Evolutionary conservation across 768 basidiomycete genomes (phyloP), one percentile per base, ranked within the genome.

Genomic region (Dentipellis fragilis): DNA sequence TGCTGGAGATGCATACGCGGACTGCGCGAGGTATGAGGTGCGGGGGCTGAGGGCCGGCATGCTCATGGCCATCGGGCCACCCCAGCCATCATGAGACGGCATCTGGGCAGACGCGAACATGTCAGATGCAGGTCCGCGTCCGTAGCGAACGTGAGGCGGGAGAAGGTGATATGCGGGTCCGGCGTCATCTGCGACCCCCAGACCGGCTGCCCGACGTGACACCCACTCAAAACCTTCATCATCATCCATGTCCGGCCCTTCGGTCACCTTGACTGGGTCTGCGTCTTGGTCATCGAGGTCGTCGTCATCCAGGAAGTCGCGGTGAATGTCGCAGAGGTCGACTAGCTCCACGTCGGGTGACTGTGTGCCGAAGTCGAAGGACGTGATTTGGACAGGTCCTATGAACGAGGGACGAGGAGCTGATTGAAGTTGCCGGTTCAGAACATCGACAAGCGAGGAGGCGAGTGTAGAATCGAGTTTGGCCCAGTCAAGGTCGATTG

Each of bases 401-500:
- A 99, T 89, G 69, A 94, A 98, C 10, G 92, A 92, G 0, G 95
- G 96, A n/a, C 90, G 73, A 35, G 80, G 70, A 2, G 85, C 81
- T 50, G 71, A 77, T 6, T 77, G 65, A 21, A 99, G 85, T 56
- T 91, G 87, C 56, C 74, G 73, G 72, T 96, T 93, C 64, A 99
- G 84, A 49, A 85, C 65, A 39, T 80, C 76, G 56, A 93, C 79
- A 56, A 94, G 77, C 34, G 76, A 77, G 16, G 73, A 73, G 8
- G 92, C 79, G 10, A 96, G 79, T 1, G 83, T 78, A 19, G 77
- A 68, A 70, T 92, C 85, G 59, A 98, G 81, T 62, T 84, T 83
- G 61, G 73, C 71, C 94, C 95, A 99, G 74, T 95, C 90, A 54
- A 99, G 73, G 73, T 98, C 95, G 71, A 99, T 82, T 16, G 93